Evolutionary conservation across 2,329 filamentous ascomycete genomes (phyloP).

Genomic region (Colletotrichum tamarilloi): DNA sequence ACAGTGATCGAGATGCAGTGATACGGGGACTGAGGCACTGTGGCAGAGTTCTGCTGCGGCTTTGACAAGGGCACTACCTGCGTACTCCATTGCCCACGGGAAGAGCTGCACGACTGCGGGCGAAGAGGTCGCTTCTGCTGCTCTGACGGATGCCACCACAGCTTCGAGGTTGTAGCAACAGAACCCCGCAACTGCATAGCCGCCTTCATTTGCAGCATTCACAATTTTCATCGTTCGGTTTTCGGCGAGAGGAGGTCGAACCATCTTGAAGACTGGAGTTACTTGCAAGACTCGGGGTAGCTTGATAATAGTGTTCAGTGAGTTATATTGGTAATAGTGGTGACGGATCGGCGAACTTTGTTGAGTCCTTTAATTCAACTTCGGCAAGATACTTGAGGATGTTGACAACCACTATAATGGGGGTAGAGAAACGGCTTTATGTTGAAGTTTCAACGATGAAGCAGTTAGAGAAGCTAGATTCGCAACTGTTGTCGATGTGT

Average conservation of each 20-base stretch:
- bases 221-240: conserved; percentile 52
- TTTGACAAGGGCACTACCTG: neutral
- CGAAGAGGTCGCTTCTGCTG: neutral
- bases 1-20: conserved; percentile 75
- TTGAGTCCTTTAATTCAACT: neutral
- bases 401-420: too few relatives aligned
- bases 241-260: neutral
- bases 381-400: too few relatives aligned
- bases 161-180: conserved; percentile 46
- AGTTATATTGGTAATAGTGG: neutral
- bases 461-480: neutral
- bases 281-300: too few relatives aligned
- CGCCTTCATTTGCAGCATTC: conserved; percentile 62
- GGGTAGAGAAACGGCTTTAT: neutral
- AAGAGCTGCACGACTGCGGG: neutral
- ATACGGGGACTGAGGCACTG: conserved; percentile 31
- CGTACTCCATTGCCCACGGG: neutral
- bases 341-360: neutral
- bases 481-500: neutral
- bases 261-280: neutral
- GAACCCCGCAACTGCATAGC: conserved; percentile 65
- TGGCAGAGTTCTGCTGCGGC: neutral
- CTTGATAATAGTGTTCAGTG: neutral
- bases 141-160: neutral
- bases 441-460: neutral